Percentiles rank a stretch among this genome's conserved stretches.
Evolutionary conservation across 257 asterid species (phyloP).

Genomic region (Capsicum pubescens): DNA sequence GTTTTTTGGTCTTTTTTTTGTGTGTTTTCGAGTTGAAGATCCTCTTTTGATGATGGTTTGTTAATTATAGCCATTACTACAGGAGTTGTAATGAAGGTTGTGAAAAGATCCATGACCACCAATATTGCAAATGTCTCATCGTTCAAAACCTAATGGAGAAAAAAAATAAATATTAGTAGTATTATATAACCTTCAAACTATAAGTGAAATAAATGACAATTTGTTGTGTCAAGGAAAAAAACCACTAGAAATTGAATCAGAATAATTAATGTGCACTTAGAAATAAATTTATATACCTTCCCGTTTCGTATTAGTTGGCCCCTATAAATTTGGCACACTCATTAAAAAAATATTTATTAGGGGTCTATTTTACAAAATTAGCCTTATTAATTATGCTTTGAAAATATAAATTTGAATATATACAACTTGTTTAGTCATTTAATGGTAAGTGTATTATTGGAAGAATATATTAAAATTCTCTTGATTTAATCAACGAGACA

Average conservation of each 20-base stretch:
- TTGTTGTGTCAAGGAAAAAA: slow-evolving; percentile 62
- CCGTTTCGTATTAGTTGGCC: no score
- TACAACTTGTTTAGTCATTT: no score
- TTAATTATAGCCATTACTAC: slow-evolving; percentile 53
- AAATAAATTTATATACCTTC: no score
- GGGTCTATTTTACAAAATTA: no score
- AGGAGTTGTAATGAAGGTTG: slow-evolving; percentile 74
- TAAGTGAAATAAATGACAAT: slow-evolving; percentile 39
- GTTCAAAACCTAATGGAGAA: slow-evolving; percentile 51
- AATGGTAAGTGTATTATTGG: no score
- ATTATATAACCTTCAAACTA: background rate
- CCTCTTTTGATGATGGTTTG: slow-evolving; percentile 37
- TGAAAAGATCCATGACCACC: slow-evolving; percentile 71
- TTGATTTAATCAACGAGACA: no score
- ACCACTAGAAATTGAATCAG: slow-evolving; percentile 40
- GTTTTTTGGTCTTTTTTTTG: slow-evolving; percentile 12
- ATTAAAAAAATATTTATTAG: no score
- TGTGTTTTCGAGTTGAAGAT: background rate
- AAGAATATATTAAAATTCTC: no score
- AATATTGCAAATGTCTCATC: slow-evolving; percentile 68
- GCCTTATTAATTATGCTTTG: no score
- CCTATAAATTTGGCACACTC: no score
- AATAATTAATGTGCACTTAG: background rate
- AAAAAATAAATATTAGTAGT: background rate
- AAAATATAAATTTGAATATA: no score